A percentile compares a stretch with the other conserved stretches of the same genome.
Conservation (phyloP, 352 stramenopile genomes). For the Elongisporangium anandrum region DNA sequence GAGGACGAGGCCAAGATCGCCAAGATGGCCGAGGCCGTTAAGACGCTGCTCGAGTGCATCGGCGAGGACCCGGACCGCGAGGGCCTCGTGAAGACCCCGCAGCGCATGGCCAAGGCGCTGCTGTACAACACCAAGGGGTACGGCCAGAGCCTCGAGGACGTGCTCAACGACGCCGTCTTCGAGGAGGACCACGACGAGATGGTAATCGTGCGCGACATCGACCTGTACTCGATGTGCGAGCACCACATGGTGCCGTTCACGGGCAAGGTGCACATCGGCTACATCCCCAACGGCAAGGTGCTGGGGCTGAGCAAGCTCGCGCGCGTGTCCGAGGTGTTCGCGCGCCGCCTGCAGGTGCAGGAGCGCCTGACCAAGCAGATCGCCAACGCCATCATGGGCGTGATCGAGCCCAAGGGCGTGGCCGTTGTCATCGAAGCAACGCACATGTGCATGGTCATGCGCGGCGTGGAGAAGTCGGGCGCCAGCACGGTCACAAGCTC, state of each 20-base stretch:
- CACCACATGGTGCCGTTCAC: slow-evolving; percentile 99
- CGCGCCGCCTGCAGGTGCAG: slow-evolving; percentile 97
- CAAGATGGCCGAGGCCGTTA: slow-evolving; percentile 93
- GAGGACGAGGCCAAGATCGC: slow-evolving; percentile 78
- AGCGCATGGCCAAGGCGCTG: slow-evolving; percentile 96
- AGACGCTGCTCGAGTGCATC: slow-evolving; percentile 91
- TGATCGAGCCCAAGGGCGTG: slow-evolving; percentile 95
- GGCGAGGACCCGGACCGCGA: slow-evolving; percentile 95
- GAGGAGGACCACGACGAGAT: slow-evolving; percentile 98
- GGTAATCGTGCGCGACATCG: slow-evolving; percentile 99
- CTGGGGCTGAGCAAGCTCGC: slow-evolving; percentile 98
- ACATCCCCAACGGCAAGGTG: slow-evolving; percentile 95
- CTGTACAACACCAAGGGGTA: slow-evolving; percentile 97
- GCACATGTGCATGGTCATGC: slow-evolving; percentile 99
- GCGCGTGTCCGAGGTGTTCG: slow-evolving; percentile 96
- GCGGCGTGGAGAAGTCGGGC: slow-evolving; percentile 97
- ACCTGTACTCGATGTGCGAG: slow-evolving; percentile 98
- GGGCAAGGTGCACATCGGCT: slow-evolving; percentile 94
- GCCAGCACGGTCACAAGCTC: slow-evolving; percentile 96
- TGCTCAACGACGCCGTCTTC: slow-evolving; percentile 98
- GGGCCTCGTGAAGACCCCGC: slow-evolving; percentile 95
- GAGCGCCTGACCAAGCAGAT: slow-evolving; percentile 99
- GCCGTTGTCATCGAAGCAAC: slow-evolving; percentile 98
- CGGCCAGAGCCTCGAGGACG: slow-evolving; percentile 78
- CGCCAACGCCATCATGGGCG: slow-evolving; percentile 96